Percentiles rank a stretch among this genome's conserved stretches.
Conservation (phyloP, 192 early-diverging fungal species). For the Coemansia sp. region DNA sequence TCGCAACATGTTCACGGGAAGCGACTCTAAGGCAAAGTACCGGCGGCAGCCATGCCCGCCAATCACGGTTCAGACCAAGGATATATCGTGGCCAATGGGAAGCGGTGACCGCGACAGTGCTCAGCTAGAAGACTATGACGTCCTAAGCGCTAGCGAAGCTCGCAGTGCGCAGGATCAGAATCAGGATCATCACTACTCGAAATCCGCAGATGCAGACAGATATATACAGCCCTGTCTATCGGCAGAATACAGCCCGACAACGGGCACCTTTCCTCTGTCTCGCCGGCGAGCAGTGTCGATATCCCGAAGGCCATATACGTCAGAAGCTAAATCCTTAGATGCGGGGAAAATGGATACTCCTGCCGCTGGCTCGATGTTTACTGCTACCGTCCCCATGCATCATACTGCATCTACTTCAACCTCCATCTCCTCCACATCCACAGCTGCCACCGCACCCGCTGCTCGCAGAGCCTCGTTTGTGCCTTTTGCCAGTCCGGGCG, state of each 20-base stretch:
- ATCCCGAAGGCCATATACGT: conserved; percentile 8
- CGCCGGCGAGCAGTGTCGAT: conserved; percentile 22
- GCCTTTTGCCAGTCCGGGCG: conserved; percentile 8
- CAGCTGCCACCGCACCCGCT: not conserved
- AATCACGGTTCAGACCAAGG: conserved; percentile 39
- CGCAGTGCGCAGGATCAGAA: conserved; percentile 8
- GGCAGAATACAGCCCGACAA: conserved; percentile 1
- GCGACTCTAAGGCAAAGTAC: conserved; percentile 16
- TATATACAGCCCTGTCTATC: not conserved
- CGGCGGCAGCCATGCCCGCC: conserved; percentile 36
- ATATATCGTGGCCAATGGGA: conserved; percentile 48
- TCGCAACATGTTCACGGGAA: conserved; percentile 11
- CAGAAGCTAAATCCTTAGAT: not conserved
- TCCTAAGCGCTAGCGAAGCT: conserved; percentile 26
- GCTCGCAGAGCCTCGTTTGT: not conserved
- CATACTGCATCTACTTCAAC: conserved; percentile 16
- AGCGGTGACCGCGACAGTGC: conserved; percentile 32
- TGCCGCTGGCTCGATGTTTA: conserved; percentile 1
- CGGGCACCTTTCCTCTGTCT: conserved; percentile 20
- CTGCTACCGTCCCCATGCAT: conserved; percentile 17
- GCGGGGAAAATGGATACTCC: not conserved
- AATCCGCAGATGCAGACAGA: not conserved
- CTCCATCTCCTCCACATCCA: conserved; percentile 15
- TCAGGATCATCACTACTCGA: conserved; percentile 2
- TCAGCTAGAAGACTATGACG: conserved; percentile 29